These are phyloP conservation scores for Onygenales sp. DNA, from an alignment of 2,329 filamentous ascomycete species.

Conservation along the genomic window DNA sequence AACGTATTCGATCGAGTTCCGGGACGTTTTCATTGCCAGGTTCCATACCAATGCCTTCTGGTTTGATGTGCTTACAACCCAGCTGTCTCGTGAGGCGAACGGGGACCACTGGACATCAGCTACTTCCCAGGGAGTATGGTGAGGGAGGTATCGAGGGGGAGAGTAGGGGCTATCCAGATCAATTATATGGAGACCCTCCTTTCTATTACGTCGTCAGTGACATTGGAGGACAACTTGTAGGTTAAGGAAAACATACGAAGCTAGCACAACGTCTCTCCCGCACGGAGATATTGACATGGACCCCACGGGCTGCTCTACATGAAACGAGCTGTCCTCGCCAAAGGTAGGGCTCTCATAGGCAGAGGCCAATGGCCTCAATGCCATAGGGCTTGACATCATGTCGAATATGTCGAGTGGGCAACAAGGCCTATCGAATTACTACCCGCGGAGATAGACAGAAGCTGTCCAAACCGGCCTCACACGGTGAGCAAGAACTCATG, in stretches of 20 bases:
- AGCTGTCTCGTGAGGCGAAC: slow-evolving; percentile 79
- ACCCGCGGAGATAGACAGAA: not conserved
- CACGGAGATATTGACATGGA: slow-evolving; percentile 90
- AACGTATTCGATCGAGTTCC: slow-evolving; percentile 80
- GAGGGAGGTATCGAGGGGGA: slow-evolving; percentile 72
- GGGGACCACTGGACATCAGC: slow-evolving; percentile 97
- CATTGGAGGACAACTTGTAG: not conserved
- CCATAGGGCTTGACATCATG: slow-evolving; percentile 8
- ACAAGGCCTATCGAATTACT: not conserved
- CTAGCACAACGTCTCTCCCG: slow-evolving; percentile 80
- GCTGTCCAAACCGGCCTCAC: not conserved
- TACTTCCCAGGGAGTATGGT: slow-evolving; percentile 86
- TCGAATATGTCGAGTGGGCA: not conserved
- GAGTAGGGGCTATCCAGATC: slow-evolving; percentile 85
- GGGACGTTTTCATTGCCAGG: slow-evolving; percentile 58
- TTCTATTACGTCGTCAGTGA: slow-evolving; percentile 37
- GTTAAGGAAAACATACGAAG: slow-evolving; percentile 46
- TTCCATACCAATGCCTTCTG: slow-evolving; percentile 95
- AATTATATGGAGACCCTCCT: slow-evolving; percentile 81
- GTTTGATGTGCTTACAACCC: slow-evolving; percentile 90
- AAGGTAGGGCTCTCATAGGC: slow-evolving; percentile 83
- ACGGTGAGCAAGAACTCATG: not conserved
- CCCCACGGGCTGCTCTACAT: slow-evolving; percentile 69
- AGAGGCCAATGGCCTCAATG: slow-evolving; percentile 33
- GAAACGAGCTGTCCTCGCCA: slow-evolving; percentile 72